phyloP scores from a whole-genome alignment of 257 asterid species.

The Gentiana straminea region DNA sequence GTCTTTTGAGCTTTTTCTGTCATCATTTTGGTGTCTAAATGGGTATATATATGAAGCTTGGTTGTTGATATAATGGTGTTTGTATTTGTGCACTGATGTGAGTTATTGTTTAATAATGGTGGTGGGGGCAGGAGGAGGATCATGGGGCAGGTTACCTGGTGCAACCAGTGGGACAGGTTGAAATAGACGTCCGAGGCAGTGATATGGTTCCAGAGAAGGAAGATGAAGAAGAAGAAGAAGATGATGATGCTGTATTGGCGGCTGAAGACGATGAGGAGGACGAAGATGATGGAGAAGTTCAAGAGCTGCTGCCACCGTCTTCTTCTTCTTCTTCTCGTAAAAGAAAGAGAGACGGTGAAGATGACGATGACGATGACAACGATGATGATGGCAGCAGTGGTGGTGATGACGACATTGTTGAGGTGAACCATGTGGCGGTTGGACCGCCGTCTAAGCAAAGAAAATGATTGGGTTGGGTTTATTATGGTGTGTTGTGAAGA shows the following conservation, averaged over 20 bases:
- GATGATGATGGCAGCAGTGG: too few species aligned
- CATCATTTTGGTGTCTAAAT: neutral
- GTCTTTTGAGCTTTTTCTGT: neutral
- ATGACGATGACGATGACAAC: slow-evolving; percentile 19
- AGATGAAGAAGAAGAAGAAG: slow-evolving; percentile 18
- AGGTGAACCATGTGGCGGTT: slow-evolving; percentile 25
- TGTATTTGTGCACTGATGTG: neutral
- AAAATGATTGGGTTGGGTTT: slow-evolving; percentile 6
- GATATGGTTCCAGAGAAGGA: slow-evolving; percentile 27
- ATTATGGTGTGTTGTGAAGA: too few species aligned
- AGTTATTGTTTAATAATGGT: neutral
- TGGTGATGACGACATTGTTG: slow-evolving; percentile 1
- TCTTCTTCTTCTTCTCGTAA: slow-evolving; percentile 1
- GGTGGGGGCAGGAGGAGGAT: slow-evolving; percentile 63
- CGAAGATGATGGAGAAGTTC: slow-evolving; percentile 54
- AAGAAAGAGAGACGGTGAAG: slow-evolving; percentile 2
- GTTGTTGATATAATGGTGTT: neutral
- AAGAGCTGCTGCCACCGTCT: slow-evolving; percentile 24
- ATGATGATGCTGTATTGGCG: slow-evolving; percentile 5
- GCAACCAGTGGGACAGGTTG: slow-evolving; percentile 59
- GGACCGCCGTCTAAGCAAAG: slow-evolving; percentile 33
- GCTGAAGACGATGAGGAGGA: slow-evolving; percentile 26
- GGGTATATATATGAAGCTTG: neutral
- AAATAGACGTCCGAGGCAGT: slow-evolving; percentile 24
- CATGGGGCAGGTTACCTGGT: slow-evolving; percentile 46